Evolutionary conservation across 768 basidiomycete species (phyloP).

Genomic region (Phylloporus rhodoxanthus): DNA sequence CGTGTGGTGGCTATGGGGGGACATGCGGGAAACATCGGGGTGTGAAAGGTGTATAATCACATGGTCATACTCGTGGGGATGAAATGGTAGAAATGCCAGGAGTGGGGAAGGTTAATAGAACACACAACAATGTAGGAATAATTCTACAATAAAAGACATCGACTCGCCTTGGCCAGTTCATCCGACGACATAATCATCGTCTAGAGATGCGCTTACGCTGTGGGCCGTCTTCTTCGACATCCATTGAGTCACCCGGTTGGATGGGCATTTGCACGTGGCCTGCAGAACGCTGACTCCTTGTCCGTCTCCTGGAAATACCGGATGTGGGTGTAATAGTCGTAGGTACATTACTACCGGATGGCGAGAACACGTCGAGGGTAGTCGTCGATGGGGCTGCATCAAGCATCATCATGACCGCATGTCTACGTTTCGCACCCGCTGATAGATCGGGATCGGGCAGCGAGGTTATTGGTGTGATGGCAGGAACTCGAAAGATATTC

Average conservation of each 20-base stretch:
- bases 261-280: slow-evolving; percentile 37
- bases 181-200: slow-evolving; percentile 34
- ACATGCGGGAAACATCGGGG: not conserved
- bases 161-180: too few relatives aligned
- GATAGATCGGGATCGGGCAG: slow-evolving; percentile 34
- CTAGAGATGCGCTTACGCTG: slow-evolving; percentile 72
- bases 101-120: slow-evolving; percentile 1
- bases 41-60: slow-evolving; percentile 13
- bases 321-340: slow-evolving; percentile 19
- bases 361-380: slow-evolving; percentile 32
- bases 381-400: slow-evolving; percentile 45
- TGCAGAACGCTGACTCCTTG: slow-evolving; percentile 42
- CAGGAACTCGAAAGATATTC: slow-evolving; percentile 24
- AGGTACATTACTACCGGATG: slow-evolving; percentile 31
- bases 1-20: not conserved
- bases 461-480: slow-evolving; percentile 26
- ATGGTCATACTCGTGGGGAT: slow-evolving; percentile 7
- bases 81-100: slow-evolving; percentile 1
- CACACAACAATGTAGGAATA: slow-evolving; percentile 5
- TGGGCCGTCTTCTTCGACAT: slow-evolving; percentile 69
- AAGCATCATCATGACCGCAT: slow-evolving; percentile 74
- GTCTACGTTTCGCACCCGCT: slow-evolving; percentile 65
- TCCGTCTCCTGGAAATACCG: slow-evolving; percentile 45
- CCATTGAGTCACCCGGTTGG: slow-evolving; percentile 52
- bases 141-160: not conserved